These are phyloP conservation scores for Vaccinium vitisidaea DNA, from an alignment of 148 eudicot species.

Conservation along the genomic window DNA sequence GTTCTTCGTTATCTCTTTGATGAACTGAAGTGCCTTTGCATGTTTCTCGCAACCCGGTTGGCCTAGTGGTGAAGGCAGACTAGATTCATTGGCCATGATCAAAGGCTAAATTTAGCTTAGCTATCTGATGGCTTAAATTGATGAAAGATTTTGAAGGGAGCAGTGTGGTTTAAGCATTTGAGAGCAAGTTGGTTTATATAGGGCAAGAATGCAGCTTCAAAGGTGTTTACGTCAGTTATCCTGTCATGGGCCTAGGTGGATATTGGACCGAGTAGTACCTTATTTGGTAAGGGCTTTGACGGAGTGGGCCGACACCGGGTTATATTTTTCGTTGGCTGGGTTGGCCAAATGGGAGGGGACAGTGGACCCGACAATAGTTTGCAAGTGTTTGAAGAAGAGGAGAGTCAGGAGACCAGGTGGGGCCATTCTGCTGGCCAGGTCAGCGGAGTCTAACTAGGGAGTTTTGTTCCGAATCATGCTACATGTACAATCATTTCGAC, in stretches of 20 bases:
- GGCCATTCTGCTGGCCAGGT: no score
- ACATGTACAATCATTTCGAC: no score
- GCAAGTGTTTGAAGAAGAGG: no score
- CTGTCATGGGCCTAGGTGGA: neutral
- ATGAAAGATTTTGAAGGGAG: neutral
- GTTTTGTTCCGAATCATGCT: no score
- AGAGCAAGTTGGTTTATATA: neutral
- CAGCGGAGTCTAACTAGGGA: no score
- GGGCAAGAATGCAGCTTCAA: neutral
- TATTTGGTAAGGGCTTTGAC: neutral
- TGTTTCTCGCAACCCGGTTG: conserved; percentile 10
- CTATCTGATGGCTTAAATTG: neutral
- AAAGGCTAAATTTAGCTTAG: neutral
- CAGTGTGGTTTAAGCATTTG: neutral
- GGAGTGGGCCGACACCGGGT: neutral
- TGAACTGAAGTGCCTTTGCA: conserved; percentile 21
- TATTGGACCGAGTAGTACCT: neutral
- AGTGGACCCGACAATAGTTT: no score
- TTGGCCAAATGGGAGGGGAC: no score
- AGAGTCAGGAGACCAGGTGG: no score
- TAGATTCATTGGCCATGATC: conserved; percentile 18
- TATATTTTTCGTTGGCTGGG: no score
- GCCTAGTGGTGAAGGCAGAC: neutral
- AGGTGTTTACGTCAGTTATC: neutral
- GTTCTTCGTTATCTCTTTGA: conserved; percentile 24